A percentile compares a stretch with the other conserved stretches of the same genome.
Conservation (phyloP, 768 basidiomycete species). For the Boletus sp. region DNA sequence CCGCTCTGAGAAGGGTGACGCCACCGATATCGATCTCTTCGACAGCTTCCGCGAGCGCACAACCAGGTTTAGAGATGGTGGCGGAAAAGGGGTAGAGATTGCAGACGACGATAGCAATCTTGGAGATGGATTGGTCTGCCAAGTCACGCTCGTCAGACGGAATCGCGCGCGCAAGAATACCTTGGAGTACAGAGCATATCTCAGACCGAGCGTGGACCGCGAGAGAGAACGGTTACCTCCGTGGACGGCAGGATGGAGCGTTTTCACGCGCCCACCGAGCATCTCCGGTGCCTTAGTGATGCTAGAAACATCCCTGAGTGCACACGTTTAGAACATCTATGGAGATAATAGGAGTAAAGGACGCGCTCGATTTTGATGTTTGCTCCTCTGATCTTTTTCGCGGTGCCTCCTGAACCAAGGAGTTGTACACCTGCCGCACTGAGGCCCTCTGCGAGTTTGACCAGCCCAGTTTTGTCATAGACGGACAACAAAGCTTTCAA, state of each 20-base stretch:
- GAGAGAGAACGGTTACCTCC: constrained; percentile 58
- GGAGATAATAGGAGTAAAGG: neutral
- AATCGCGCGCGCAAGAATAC: constrained; percentile 91
- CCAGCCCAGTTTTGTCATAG: constrained; percentile 89
- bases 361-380: constrained; percentile 88
- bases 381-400: constrained; percentile 94
- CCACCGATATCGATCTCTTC: constrained; percentile 99
- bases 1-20: constrained; percentile 94
- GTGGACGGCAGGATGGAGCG: constrained; percentile 95
- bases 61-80: constrained; percentile 83
- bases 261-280: constrained; percentile 98
- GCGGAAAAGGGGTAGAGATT: constrained; percentile 97
- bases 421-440: constrained; percentile 78
- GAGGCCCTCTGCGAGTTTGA: constrained; percentile 87
- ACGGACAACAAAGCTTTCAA: constrained; percentile 83
- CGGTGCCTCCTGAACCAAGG: constrained; percentile 94
- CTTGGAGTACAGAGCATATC: constrained; percentile 37
- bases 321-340: constrained; percentile 5
- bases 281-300: constrained; percentile 99
- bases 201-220: neutral
- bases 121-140: constrained; percentile 75
- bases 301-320: constrained; percentile 85
- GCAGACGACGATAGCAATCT: constrained; percentile 97
- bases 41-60: constrained; percentile 88
- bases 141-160: constrained; percentile 89